Percentiles rank a stretch among this genome's conserved stretches.
These are phyloP conservation scores for Amoeboaphelidium protococcarum DNA, from an alignment of 371 early-diverging fungal genomes.

Conservation along the genomic window DNA sequence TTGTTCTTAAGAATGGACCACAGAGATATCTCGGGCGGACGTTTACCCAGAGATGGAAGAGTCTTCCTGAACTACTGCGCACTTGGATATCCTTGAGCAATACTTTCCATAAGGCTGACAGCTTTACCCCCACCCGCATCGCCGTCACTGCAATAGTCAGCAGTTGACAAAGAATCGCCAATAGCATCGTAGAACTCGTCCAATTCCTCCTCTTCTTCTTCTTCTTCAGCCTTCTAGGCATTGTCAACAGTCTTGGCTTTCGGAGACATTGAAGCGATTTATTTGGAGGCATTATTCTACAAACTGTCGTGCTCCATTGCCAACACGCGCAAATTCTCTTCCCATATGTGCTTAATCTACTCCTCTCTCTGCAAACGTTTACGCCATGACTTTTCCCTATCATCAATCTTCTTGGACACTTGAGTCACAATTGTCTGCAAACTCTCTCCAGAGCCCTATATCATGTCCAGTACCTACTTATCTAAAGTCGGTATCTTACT, in stretches of 20 bases:
- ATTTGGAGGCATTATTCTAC: constrained; percentile 12
- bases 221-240: constrained; percentile 1
- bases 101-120: no score
- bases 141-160: no score
- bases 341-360: constrained; percentile 18
- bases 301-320: constrained; percentile 17
- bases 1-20: constrained; percentile 50
- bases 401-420: constrained; percentile 14
- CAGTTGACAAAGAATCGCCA: no score
- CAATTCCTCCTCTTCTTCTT: constrained; percentile 13
- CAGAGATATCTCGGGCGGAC: constrained; percentile 20
- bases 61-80: no score
- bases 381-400: constrained; percentile 21
- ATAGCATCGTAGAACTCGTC: constrained; percentile 18
- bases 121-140: no score
- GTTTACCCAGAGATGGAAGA: no score
- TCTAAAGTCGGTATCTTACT: no score
- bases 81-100: no score
- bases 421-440: constrained; percentile 10
- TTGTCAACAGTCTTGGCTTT: constrained; percentile 6
- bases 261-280: constrained; percentile 9
- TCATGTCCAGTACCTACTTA: no score
- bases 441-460: constrained; percentile 5
- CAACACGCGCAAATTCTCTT: constrained; percentile 15
- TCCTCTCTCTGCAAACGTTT: constrained; percentile 15